Evolutionary conservation across 2,329 filamentous ascomycete species (phyloP), one percentile per base, ranked within the genome.

Genomic region (Polytolypa hystricis): DNA sequence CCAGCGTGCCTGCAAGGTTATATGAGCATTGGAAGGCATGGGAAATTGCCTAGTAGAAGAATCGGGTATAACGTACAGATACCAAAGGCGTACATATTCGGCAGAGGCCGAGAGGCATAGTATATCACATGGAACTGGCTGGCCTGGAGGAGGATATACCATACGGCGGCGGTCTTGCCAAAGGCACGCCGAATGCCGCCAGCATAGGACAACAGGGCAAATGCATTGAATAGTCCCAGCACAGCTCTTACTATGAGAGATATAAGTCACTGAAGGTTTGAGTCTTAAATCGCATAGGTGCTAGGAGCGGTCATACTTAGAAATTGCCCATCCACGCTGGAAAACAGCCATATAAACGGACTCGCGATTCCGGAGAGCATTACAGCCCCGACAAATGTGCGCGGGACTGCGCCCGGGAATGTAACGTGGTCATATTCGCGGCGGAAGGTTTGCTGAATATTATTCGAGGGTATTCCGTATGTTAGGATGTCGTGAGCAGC

Each of bases 61-160:
- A 37, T 45, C 30, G 16, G 31, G 12, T 18, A 33, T 16, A 23
- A 69, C 79, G 60, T 67, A 89, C 81, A 84, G 40, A 95, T 64
- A 7, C 77, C 75, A 64, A 96, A 91, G 14, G 91, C 87, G 61
- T 95, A 93, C 81, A 93, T 94, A 57, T 98, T 98, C 2, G 91
- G 91, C 46, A 98, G 64, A 2, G 86, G 91, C 42, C 91, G 73
- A 11, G 86, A 91, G 10, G 87, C 81, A 65, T 98, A 98, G 61
- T 85, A 98, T 43, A 91, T 71, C 42, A 93, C 65, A 61, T 98
- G 91, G 53, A 98, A 98, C 59, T 96, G 89, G 57, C 77, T 80
- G 1, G 75, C 74, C 53, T 86, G 81, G 37, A 96, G 69, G 26
- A 84, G 43, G 3, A 81, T 62, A 64, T 82, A 98, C 86, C 89